Evolutionary conservation across 2,329 filamentous ascomycete species (phyloP).

Genomic region (Cryphonectria naterciae): DNA sequence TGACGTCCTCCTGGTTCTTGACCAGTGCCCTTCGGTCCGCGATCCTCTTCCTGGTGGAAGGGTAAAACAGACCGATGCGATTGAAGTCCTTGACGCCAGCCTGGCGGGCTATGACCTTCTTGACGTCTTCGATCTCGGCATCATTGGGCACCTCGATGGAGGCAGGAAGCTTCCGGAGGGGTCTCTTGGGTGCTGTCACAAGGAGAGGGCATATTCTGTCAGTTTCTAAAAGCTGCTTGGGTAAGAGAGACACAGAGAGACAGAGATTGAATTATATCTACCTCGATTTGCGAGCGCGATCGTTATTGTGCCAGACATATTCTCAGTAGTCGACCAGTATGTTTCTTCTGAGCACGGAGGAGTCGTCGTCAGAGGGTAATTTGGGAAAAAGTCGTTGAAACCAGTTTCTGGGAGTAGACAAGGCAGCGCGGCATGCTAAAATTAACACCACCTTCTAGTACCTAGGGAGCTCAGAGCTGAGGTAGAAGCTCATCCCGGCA

Average conservation of each 20-base stretch:
- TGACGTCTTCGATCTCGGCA: constrained; percentile 64
- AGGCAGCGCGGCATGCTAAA: too few species aligned
- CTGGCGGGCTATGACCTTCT: constrained; percentile 57
- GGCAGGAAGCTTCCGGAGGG: constrained; percentile 53
- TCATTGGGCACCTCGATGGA: constrained; percentile 53
- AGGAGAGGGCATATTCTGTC: not conserved
- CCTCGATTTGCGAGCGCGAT: constrained; percentile 25
- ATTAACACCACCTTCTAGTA: too few species aligned
- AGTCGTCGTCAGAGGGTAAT: not conserved
- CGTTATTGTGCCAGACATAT: constrained; percentile 25
- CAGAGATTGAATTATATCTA: not conserved
- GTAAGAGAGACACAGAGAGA: too few species aligned
- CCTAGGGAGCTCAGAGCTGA: not conserved
- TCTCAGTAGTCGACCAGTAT: not conserved
- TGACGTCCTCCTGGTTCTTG: constrained; percentile 52
- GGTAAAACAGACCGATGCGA: constrained; percentile 65
- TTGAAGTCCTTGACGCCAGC: constrained; percentile 60
- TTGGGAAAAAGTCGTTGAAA: not conserved
- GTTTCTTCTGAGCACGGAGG: not conserved
- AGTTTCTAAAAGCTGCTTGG: not conserved
- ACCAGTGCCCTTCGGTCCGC: constrained; percentile 64
- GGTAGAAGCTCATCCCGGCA: not conserved
- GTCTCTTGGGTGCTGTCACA: constrained; percentile 46
- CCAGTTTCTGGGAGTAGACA: not conserved
- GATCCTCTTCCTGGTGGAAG: constrained; percentile 63